Evolutionary conservation across 202 grass and related monocot genomes (phyloP).

Genomic region (Musa balbisiana): DNA sequence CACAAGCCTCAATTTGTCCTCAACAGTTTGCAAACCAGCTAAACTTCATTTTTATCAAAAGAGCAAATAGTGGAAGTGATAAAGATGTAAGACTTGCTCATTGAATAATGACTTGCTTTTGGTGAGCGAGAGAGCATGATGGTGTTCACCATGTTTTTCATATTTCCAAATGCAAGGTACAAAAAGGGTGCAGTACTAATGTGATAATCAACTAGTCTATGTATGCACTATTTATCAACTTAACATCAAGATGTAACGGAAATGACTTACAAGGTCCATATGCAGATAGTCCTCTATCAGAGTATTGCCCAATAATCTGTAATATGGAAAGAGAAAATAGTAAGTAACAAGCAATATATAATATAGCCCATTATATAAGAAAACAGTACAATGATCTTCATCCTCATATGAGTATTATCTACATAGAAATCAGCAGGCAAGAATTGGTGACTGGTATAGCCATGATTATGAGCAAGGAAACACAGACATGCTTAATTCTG

Average conservation of each 20-base stretch:
- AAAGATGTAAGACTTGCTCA: no score
- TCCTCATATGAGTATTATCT: not conserved
- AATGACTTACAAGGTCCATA: slow-evolving; percentile 56
- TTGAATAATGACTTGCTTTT: no score
- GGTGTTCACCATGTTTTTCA: no score
- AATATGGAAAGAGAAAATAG: slow-evolving; percentile 16
- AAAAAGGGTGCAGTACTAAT: not conserved
- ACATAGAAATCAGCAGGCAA: not conserved
- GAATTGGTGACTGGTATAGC: not conserved
- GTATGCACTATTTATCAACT: not conserved
- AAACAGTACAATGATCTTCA: not conserved
- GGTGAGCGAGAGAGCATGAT: no score
- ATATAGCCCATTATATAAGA: not conserved
- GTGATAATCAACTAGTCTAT: not conserved
- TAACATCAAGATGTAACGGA: not conserved
- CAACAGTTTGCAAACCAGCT: no score
- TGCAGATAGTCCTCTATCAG: slow-evolving; percentile 50
- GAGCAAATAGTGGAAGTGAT: no score
- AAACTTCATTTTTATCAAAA: no score
- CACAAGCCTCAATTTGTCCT: no score
- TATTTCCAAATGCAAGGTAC: no score
- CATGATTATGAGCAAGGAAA: not conserved
- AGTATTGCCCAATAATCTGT: slow-evolving; percentile 63
- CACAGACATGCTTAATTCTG: not conserved
- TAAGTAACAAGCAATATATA: not conserved